Evolutionary conservation across 805 yeast species (phyloP).

Genomic region (Tetrapisispora pingtungensis): DNA sequence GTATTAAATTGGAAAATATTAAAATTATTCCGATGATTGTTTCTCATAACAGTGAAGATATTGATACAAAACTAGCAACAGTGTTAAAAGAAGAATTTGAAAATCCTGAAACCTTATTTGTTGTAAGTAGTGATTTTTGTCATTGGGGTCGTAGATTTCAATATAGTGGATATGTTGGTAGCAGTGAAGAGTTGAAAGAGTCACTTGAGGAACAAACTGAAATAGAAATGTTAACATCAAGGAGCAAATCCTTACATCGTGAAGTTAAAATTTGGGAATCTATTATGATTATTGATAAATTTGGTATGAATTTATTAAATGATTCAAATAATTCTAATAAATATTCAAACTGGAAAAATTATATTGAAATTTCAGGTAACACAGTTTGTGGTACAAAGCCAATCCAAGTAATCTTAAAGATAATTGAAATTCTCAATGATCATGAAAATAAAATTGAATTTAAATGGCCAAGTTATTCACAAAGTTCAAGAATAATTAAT

Average conservation of each 20-base stretch:
- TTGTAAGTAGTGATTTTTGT: constrained; percentile 85
- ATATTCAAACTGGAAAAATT: constrained; percentile 51
- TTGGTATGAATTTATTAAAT: constrained; percentile 49
- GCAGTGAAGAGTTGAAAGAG: constrained; percentile 17
- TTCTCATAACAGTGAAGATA: constrained; percentile 43
- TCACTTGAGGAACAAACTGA: constrained; percentile 29
- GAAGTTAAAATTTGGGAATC: constrained; percentile 52
- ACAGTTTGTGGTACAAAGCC: constrained; percentile 94
- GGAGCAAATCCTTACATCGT: constrained; percentile 21
- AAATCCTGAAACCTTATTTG: constrained; percentile 48
- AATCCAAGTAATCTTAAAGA: constrained; percentile 51
- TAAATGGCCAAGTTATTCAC: constrained; percentile 71
- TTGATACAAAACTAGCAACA: constrained; percentile 38
- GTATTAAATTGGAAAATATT: constrained; percentile 30
- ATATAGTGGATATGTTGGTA: constrained; percentile 41
- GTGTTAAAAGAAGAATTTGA: constrained; percentile 47
- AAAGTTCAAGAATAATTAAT: constrained; percentile 47
- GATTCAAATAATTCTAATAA: constrained; percentile 41
- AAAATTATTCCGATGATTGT: constrained; percentile 71
- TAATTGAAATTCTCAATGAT: constrained; percentile 22
- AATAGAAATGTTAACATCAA: constrained; percentile 21
- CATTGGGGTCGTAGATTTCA: constrained; percentile 80
- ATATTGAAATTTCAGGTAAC: constrained; percentile 63
- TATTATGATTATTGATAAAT: constrained; percentile 61
- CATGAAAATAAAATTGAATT: constrained; percentile 27